Percentiles rank a stretch among this genome's conserved stretches.
Conservation (phyloP, 2,329 filamentous ascomycete genomes). For the Alternaria rosae region DNA sequence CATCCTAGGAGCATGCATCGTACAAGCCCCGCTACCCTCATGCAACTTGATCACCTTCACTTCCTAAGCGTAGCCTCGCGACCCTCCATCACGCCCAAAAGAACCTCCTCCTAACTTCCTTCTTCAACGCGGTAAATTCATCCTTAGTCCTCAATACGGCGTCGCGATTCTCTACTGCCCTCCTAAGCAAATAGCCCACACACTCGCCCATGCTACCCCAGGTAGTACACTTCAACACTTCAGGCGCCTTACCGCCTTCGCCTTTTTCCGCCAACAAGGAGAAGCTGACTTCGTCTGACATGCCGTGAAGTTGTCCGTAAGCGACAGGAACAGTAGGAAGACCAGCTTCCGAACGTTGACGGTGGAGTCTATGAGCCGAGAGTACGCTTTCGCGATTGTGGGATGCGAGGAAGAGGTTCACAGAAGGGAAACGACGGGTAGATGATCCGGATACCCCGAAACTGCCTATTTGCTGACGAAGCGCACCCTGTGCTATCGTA, state of each 20-base stretch:
- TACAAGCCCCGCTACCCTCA: not conserved
- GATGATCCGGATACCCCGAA: slow-evolving; percentile 23
- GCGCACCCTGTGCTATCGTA: slow-evolving; percentile 64
- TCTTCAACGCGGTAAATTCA: slow-evolving; percentile 38
- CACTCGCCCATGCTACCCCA: slow-evolving; percentile 73
- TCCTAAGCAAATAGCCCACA: slow-evolving; percentile 72
- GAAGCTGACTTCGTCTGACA: slow-evolving; percentile 90
- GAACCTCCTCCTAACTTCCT: slow-evolving; percentile 33
- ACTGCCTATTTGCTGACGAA: slow-evolving; percentile 35
- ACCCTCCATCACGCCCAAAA: slow-evolving; percentile 14
- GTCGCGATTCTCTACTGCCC: slow-evolving; percentile 68
- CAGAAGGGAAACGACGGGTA: slow-evolving; percentile 47
- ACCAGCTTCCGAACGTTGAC: slow-evolving; percentile 44
- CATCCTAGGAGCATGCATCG: not conserved
- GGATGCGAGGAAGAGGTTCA: slow-evolving; percentile 75
- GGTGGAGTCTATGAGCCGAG: slow-evolving; percentile 57
- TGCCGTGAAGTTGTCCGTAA: slow-evolving; percentile 88
- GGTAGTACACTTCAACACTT: slow-evolving; percentile 64
- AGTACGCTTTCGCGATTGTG: slow-evolving; percentile 81
- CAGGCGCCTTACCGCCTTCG: slow-evolving; percentile 48
- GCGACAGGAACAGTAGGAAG: slow-evolving; percentile 59
- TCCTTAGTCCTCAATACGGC: slow-evolving; percentile 59
- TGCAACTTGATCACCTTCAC: not conserved
- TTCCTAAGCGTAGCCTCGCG: not conserved
- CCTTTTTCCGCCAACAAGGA: slow-evolving; percentile 39